Conservation (phyloP, 768 basidiomycete genomes). For the Trametes cingulata region DNA sequence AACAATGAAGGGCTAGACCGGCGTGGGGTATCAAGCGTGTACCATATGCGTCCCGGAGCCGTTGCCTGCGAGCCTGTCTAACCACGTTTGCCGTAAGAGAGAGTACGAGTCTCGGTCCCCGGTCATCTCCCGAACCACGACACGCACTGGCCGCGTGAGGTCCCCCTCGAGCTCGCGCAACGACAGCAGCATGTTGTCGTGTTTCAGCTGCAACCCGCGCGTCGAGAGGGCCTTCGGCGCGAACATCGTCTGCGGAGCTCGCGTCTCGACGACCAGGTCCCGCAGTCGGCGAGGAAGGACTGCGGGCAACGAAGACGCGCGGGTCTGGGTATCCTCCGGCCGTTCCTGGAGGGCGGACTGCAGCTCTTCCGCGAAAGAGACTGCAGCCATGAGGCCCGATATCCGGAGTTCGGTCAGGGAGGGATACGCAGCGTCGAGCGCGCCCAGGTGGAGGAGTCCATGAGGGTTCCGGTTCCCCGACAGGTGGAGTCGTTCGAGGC, state of each 20-base stretch:
- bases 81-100: neutral
- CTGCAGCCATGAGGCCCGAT: constrained; percentile 45
- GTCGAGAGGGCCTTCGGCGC: neutral
- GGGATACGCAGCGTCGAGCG: constrained; percentile 43
- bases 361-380: constrained; percentile 44
- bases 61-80: neutral
- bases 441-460: constrained; percentile 43
- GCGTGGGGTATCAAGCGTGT: neutral
- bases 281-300: constrained; percentile 6
- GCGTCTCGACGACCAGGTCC: constrained; percentile 6
- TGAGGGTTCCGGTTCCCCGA: constrained; percentile 52
- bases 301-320: neutral
- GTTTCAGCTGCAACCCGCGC: constrained; percentile 9
- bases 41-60: neutral
- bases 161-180: constrained; percentile 8
- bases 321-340: neutral
- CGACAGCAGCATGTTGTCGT: constrained; percentile 16
- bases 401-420: constrained; percentile 40
- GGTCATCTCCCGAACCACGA: neutral
- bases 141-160: neutral
- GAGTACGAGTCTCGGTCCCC: neutral
- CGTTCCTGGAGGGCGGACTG: constrained; percentile 26
- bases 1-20: no score
- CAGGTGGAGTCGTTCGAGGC: constrained; percentile 44
- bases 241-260: neutral